Base-by-base conservation (phyloP, 2,329 filamentous ascomycete species). In the Cladosporium sp. region DNA sequence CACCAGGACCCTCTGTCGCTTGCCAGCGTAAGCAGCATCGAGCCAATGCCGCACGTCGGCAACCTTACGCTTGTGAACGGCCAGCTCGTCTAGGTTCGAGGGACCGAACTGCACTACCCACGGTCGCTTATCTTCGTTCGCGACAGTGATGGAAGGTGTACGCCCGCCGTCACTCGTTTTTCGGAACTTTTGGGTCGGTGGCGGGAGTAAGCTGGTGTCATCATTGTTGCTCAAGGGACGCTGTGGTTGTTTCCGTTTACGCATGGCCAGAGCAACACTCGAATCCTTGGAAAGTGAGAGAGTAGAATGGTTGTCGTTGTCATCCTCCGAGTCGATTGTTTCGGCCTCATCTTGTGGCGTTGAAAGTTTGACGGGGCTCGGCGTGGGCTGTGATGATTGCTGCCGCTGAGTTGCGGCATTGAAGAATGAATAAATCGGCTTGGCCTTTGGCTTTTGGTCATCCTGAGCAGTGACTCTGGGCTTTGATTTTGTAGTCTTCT, bases 61-160 rank as follows among this genome's bases (percentile, higher is more conserved):
- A 5, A 97, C 87, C 67, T 98, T 98, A 60, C 82, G 93, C 73
- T 94, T 96, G 68, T 98, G 91, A 15, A 98, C 92, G 0, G 86
- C 92, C 39, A 98, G 74, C 69, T 97, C 92, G 13, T 90, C 83
- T 11, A 96, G 67, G 58, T 79, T 85, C 2, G 67, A 62, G 0
- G 92, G 92, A 2, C 80, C 84, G 67, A 89, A 97, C 58, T 84
- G 82, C 59, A 96, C 91, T 13, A 86, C 86, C 92, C 92, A 97
- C 3, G 92, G 90, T 46, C 85, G 79, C 42, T 75, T 69, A 57
- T 89, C 84, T 30, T 80, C 75, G 42, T 58, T 65, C 41, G 33
- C 29, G 16, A 52, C 51, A 18, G 43, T 53, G 40, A 59, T 61
- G 7, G 66, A 59, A 1, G 67, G 57, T 11, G 66, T 56, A 15